These are phyloP conservation scores for Cucumis melo DNA, from an alignment of 306 rosid genomes.

Conservation along the genomic window DNA sequence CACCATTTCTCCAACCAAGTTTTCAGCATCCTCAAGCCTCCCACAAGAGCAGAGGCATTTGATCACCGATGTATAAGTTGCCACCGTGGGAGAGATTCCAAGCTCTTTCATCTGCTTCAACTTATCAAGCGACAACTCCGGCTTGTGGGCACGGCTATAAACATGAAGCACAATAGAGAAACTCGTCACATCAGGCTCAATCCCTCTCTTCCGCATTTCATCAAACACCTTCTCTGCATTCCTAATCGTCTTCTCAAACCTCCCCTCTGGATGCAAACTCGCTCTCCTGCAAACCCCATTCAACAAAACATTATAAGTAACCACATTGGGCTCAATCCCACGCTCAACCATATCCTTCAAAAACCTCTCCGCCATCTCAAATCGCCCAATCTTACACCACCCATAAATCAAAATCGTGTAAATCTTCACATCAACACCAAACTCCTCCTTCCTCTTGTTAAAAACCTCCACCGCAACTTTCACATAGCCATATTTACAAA, in stretches of 20 bases:
- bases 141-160: slow-evolving; percentile 81
- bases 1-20: slow-evolving; percentile 57
- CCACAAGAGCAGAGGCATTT: slow-evolving; percentile 81
- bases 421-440: slow-evolving; percentile 30
- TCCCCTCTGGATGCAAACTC: slow-evolving; percentile 69
- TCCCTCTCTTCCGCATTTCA: slow-evolving; percentile 59
- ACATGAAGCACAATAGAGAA: slow-evolving; percentile 79
- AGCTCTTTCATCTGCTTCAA: slow-evolving; percentile 49
- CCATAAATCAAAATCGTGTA: slow-evolving; percentile 71
- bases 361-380: slow-evolving; percentile 38
- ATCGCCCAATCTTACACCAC: slow-evolving; percentile 67
- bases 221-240: slow-evolving; percentile 58
- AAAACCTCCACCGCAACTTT: slow-evolving; percentile 54
- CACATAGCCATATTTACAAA: slow-evolving; percentile 66
- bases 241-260: slow-evolving; percentile 63
- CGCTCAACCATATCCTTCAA: slow-evolving; percentile 44
- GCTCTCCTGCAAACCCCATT: slow-evolving; percentile 78
- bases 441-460: slow-evolving; percentile 31
- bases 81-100: slow-evolving; percentile 60
- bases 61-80: slow-evolving; percentile 60
- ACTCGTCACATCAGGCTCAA: slow-evolving; percentile 83
- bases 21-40: slow-evolving; percentile 67
- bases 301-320: slow-evolving; percentile 62
- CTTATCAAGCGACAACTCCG: slow-evolving; percentile 59
- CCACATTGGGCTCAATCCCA: slow-evolving; percentile 68